A percentile compares a stretch with the other conserved stretches of the same genome.
Conservation (phyloP, 805 yeast genomes). For the Hermanozyma aechmeae region DNA sequence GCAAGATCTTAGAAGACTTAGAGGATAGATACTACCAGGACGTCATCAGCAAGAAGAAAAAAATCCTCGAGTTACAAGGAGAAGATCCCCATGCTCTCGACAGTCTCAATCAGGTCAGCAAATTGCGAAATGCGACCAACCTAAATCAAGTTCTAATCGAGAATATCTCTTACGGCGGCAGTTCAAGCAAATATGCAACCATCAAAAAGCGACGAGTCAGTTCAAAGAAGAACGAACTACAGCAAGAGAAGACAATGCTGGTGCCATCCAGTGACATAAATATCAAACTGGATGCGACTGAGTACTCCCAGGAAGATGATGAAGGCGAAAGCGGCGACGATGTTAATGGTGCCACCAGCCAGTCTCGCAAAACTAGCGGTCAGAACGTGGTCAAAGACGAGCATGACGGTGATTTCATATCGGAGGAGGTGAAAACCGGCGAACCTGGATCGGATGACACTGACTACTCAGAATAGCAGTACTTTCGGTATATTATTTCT, state of each 20-base stretch:
- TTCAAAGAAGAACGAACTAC: neutral
- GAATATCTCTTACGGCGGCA: conserved; percentile 7
- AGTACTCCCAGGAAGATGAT: conserved; percentile 5
- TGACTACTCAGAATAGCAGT: neutral
- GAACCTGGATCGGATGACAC: neutral
- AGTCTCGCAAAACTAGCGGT: too few relatives aligned
- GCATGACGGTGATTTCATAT: too few relatives aligned
- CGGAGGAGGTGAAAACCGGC: too few relatives aligned
- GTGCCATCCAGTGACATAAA: conserved; percentile 1
- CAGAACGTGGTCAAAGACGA: too few relatives aligned
- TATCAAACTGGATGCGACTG: conserved; percentile 8
- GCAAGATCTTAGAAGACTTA: conserved; percentile 6
- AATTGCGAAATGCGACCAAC: conserved; percentile 6
- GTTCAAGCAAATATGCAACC: conserved; percentile 2
- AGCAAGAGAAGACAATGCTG: too few relatives aligned
- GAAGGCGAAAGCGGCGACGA: neutral
- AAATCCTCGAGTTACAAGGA: conserved; percentile 8
- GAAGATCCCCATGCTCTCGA: conserved; percentile 2
- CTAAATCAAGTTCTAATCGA: conserved; percentile 9
- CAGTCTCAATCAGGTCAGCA: conserved; percentile 5
- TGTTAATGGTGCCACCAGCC: conserved; percentile 1
- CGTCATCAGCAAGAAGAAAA: conserved; percentile 6
- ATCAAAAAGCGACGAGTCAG: neutral
- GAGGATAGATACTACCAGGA: conserved; percentile 12
- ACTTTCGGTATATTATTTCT: too few relatives aligned